Percentiles rank a stretch among this genome's conserved stretches.
Evolutionary conservation across 2,329 filamentous ascomycete species (phyloP).

Genomic region (Neoascochyta sp.): DNA sequence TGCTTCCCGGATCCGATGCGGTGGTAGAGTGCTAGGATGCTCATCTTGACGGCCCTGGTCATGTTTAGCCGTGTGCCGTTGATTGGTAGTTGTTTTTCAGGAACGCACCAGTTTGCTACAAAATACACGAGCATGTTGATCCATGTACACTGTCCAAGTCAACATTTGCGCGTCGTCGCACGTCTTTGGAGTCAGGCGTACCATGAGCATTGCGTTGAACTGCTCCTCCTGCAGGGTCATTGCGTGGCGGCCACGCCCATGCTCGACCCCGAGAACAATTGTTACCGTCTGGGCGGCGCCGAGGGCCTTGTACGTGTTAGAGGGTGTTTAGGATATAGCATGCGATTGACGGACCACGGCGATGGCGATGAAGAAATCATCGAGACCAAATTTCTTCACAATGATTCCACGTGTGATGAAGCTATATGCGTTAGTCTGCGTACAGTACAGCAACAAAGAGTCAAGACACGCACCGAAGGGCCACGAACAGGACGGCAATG

Average conservation of each 20-base stretch:
- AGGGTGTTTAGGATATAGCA: background rate
- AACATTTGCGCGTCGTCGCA: slow-evolving; percentile 3
- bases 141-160: slow-evolving; percentile 21
- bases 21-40: slow-evolving; percentile 27
- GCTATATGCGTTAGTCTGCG: slow-evolving; percentile 4
- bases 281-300: slow-evolving; percentile 25
- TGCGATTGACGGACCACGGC: slow-evolving; percentile 9
- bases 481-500: slow-evolving; percentile 19
- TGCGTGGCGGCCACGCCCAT: slow-evolving; percentile 22
- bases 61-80: too few relatives aligned
- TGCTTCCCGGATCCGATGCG: slow-evolving; percentile 23
- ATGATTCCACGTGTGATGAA: slow-evolving; percentile 24
- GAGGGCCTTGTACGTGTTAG: slow-evolving; percentile 12
- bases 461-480: slow-evolving; percentile 16
- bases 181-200: slow-evolving; percentile 2
- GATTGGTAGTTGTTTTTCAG: too few relatives aligned
- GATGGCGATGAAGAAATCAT: slow-evolving; percentile 26
- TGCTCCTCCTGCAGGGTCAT: slow-evolving; percentile 14
- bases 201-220: slow-evolving; percentile 22
- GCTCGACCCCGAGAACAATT: slow-evolving; percentile 22
- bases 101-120: slow-evolving; percentile 22
- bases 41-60: slow-evolving; percentile 31
- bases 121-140: slow-evolving; percentile 27
- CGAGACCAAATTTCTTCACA: slow-evolving; percentile 23
- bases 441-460: background rate